phyloP scores from a whole-genome alignment of 768 basidiomycete genomes.

The Naganishia vishniacii region DNA sequence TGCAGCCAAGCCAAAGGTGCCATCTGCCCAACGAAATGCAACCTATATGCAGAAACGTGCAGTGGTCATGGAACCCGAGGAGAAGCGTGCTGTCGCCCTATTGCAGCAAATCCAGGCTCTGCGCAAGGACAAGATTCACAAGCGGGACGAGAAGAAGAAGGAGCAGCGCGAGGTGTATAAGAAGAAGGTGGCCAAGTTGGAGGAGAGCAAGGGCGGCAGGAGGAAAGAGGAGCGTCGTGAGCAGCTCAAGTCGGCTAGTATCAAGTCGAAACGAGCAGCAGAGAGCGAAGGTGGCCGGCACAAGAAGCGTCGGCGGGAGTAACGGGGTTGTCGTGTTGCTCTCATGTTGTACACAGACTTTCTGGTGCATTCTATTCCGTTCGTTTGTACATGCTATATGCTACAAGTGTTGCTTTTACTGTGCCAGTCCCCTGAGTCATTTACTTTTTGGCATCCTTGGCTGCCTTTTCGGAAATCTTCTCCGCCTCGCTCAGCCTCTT shows the following conservation, averaged over 20 bases:
- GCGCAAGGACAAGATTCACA: slow-evolving; percentile 74
- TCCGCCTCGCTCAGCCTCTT: slow-evolving; percentile 26
- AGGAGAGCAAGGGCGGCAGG: slow-evolving; percentile 42
- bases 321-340: not conserved
- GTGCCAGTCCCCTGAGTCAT: not conserved
- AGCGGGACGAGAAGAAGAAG: slow-evolving; percentile 79
- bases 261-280: slow-evolving; percentile 44
- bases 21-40: slow-evolving; percentile 63
- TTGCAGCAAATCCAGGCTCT: slow-evolving; percentile 90
- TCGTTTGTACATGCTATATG: slow-evolving; percentile 11
- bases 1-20: slow-evolving; percentile 81
- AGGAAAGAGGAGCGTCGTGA: slow-evolving; percentile 46
- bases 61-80: slow-evolving; percentile 90
- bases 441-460: slow-evolving; percentile 22
- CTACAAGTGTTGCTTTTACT: slow-evolving; percentile 7
- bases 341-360: too few relatives aligned
- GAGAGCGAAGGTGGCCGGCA: slow-evolving; percentile 33
- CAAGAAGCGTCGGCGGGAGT: slow-evolving; percentile 36
- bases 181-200: slow-evolving; percentile 66
- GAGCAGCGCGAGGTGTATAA: slow-evolving; percentile 63
- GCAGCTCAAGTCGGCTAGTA: slow-evolving; percentile 40
- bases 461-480: slow-evolving; percentile 18
- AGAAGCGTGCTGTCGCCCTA: slow-evolving; percentile 82
- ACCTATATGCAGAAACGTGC: slow-evolving; percentile 95
- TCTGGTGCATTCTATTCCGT: too few relatives aligned